These are phyloP conservation scores for Cryptococcus sp. DNA, from an alignment of 1,284 basidiomycete species.

Conservation along the genomic window DNA sequence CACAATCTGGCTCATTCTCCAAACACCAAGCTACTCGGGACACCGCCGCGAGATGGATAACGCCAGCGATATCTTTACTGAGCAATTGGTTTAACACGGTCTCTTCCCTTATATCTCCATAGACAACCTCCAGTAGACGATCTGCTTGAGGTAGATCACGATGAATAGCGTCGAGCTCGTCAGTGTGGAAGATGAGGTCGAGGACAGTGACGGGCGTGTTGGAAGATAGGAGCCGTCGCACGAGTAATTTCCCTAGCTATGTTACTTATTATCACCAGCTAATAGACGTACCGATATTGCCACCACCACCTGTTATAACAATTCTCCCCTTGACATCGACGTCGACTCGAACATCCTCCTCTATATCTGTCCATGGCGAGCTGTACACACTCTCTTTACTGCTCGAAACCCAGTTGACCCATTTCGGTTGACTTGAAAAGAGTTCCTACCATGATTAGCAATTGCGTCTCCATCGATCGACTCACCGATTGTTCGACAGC, in stretches of 20 bases:
- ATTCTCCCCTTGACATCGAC: slow-evolving; percentile 6
- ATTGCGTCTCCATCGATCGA: too few species aligned
- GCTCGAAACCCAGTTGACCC: too few species aligned
- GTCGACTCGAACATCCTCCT: too few species aligned
- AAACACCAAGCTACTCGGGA: slow-evolving; percentile 37
- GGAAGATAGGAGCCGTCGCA: slow-evolving; percentile 20
- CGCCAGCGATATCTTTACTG: slow-evolving; percentile 26
- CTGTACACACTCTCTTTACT: too few species aligned
- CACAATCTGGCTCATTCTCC: slow-evolving; percentile 37
- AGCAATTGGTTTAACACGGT: slow-evolving; percentile 13
- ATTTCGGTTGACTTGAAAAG: too few species aligned
- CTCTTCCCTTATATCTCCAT: slow-evolving; percentile 34
- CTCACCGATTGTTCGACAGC: too few species aligned
- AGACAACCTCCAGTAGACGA: slow-evolving; percentile 15
- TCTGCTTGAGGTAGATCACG: slow-evolving; percentile 11
- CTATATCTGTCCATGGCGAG: too few species aligned
- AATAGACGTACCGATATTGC: slow-evolving; percentile 20
- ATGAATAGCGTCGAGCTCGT: slow-evolving; percentile 24
- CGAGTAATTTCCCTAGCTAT: slow-evolving; percentile 28
- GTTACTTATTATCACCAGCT: neutral
- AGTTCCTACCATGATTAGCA: too few species aligned
- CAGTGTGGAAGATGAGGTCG: slow-evolving; percentile 28
- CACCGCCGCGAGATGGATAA: slow-evolving; percentile 42
- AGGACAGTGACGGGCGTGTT: slow-evolving; percentile 26
- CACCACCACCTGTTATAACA: slow-evolving; percentile 21